Evolutionary conservation across 805 yeast genomes (phyloP).

Genomic region (Wickerhamiella siamensis): DNA sequence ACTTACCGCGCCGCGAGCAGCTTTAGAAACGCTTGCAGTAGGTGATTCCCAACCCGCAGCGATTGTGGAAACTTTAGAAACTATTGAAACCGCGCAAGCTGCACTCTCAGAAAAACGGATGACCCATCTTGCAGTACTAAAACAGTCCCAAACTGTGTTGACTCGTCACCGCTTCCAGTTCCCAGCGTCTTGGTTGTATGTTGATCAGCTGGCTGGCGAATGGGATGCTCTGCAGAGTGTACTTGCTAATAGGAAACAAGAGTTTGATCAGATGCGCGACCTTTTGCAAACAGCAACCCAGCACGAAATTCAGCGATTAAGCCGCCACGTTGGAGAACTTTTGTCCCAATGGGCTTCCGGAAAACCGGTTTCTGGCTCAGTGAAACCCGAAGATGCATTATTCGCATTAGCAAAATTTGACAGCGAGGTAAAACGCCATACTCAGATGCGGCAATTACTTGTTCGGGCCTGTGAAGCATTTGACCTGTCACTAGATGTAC

Average conservation of each 20-base stretch:
- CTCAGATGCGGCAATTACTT: slow-evolving; percentile 16
- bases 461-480: slow-evolving; percentile 23
- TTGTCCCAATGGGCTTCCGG: slow-evolving; percentile 33
- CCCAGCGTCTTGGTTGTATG: slow-evolving; percentile 41
- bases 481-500: background rate
- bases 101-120: background rate
- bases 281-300: slow-evolving; percentile 6
- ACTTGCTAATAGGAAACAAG: slow-evolving; percentile 23
- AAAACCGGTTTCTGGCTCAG: slow-evolving; percentile 22
- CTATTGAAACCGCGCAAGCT: background rate
- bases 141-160: slow-evolving; percentile 30
- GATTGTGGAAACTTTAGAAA: background rate
- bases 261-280: slow-evolving; percentile 23
- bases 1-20: slow-evolving; percentile 25
- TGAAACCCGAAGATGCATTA: slow-evolving; percentile 18
- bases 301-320: slow-evolving; percentile 28
- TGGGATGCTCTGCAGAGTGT: slow-evolving; percentile 30
- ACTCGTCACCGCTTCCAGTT: slow-evolving; percentile 33
- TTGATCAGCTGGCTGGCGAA: slow-evolving; percentile 48
- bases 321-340: slow-evolving; percentile 23
- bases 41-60: background rate
- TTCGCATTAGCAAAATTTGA: slow-evolving; percentile 20
- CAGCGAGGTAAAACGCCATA: slow-evolving; percentile 9
- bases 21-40: slow-evolving; percentile 24
- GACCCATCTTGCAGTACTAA: slow-evolving; percentile 7